Base-by-base conservation (phyloP, 495 filamentous ascomycete species). In the Xylaria castorea region DNA sequence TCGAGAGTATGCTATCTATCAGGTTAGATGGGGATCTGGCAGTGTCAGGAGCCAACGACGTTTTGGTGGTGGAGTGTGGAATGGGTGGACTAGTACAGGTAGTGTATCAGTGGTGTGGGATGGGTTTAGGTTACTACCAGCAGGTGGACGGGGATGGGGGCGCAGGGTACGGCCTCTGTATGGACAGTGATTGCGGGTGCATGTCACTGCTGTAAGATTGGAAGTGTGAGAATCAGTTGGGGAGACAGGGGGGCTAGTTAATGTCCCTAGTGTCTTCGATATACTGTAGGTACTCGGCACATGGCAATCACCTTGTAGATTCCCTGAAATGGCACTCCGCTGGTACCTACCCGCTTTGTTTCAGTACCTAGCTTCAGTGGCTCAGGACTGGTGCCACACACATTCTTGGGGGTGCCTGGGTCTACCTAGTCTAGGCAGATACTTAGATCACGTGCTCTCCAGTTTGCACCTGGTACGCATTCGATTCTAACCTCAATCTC, bases 11-110 rank as follows among this genome's bases (percentile, higher is more conserved):
- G 38, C 18, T 27, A 66, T 30, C 58, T 61, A 38, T 57, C 22
- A 66, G 64, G 64, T 51, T 44, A 44, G 40, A 44, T 7, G 46
- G 58, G 57, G 57, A 60, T 60, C 57, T 60, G 57, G 57, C 57
- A 68, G 40, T 60, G 66, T 69, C 66, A 60, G 51, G 66, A 69
- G 66, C 66, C 66, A 69, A 69, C 66, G 36, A 32, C 30, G 66
- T 27, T 68, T 42, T 38, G 34, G 30, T 68, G 66, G 66, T 57
- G 48, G 66, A 58, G 55, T 58, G 55, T 30, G 53, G 51, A 32
- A 38, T 61, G 30, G 34, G 32, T 61, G 58, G 58, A 30, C 51
- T 57, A 27, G 55, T 51, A 25, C 50, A 51, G 50, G 50, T 57
- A 14, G 14, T 57, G 53, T 57, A 18, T 32, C 53, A 57, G 53